Base-by-base conservation (phyloP, 352 stramenopile genomes). In the Globisporangium nodosum region DNA sequence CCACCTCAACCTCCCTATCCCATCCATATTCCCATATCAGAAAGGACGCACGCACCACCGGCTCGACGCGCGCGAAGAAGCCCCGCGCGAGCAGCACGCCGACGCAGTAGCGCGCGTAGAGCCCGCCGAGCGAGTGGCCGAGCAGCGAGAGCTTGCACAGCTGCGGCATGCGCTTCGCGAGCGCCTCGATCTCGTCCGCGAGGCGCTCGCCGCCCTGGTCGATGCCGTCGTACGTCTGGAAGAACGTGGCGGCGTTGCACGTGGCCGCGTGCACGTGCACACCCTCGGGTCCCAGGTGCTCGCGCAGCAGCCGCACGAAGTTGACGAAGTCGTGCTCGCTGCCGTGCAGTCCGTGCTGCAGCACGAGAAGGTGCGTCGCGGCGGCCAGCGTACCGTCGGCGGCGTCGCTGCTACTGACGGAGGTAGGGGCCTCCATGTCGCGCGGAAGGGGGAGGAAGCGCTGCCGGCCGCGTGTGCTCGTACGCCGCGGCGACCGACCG, bases 61-160 rank as follows among this genome's bases (percentile, higher is more conserved):
- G 81, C 55, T 87, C 70, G 20, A 90, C 49, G 43, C 74, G 62
- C 24, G 73, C 63, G 40, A 94, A 94, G 71, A 94, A 94, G 7
- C 81, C 76, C 31, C 77, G 69, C n/a, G 63, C 49, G 40, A 81
- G 80, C 31, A 94, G 58, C 54, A 91, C 42, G 8, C 78, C 81
- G 54, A 90, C 70, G 61, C 76, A 88, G 65, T 88, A 94, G 49
- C 84, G 78, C n/a, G 74, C 70, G 60, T 94, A 94, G 20, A 94
- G 68, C 1, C 84, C 84, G 46, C 84, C 84, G 15, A 94, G 74
- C 40, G 84, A 94, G 57, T 94, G 84, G 5, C 81, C 84, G 24
- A 90, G 62, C 58, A 91, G 70, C 30, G 84, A 94, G 30, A 94
- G 70, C 60, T 88, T 88, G 42, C 62, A 45, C 39, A 93, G 61